These are phyloP conservation scores for Halophytophthora polymorphica DNA, from an alignment of 352 stramenopile species.

Conservation along the genomic window DNA sequence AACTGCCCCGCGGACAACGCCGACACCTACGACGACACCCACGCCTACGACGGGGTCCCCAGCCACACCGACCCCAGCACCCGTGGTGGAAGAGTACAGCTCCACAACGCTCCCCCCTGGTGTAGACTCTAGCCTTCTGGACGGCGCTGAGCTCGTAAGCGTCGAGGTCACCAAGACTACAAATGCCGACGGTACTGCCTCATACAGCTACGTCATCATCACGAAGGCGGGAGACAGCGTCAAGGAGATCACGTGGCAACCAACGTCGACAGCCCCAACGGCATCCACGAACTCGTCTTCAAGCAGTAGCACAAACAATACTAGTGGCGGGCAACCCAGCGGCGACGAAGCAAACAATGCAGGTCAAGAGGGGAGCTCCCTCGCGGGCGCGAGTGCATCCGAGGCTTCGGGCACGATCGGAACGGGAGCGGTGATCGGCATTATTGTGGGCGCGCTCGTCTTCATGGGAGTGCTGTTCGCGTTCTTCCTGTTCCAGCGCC, in stretches of 20 bases:
- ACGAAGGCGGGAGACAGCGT: slow-evolving; percentile 22
- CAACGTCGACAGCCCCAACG: neutral
- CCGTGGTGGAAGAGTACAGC: slow-evolving; percentile 29
- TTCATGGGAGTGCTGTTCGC: slow-evolving; percentile 24
- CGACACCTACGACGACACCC: neutral
- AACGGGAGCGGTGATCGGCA: slow-evolving; percentile 12
- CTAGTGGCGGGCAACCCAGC: neutral
- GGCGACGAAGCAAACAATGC: slow-evolving; percentile 3
- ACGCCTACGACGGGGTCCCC: slow-evolving; percentile 4
- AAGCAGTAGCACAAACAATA: neutral
- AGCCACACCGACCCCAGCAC: slow-evolving; percentile 3
- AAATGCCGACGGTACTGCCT: slow-evolving; percentile 20
- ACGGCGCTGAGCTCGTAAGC: slow-evolving; percentile 29
- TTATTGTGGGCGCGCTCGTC: slow-evolving; percentile 19
- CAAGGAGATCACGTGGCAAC: slow-evolving; percentile 17
- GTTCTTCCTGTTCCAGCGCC: slow-evolving; percentile 24
- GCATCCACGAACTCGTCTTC: slow-evolving; percentile 3
- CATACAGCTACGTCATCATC: slow-evolving; percentile 41
- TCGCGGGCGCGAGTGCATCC: slow-evolving; percentile 4
- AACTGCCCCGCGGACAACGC: neutral
- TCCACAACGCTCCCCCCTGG: slow-evolving; percentile 36
- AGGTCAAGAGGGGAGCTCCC: slow-evolving; percentile 7
- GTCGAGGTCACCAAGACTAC: slow-evolving; percentile 38
- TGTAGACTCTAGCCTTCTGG: slow-evolving; percentile 28
- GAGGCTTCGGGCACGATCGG: slow-evolving; percentile 13